Conservation (phyloP, 257 asterid genomes). For the Plantago elongata region DNA sequence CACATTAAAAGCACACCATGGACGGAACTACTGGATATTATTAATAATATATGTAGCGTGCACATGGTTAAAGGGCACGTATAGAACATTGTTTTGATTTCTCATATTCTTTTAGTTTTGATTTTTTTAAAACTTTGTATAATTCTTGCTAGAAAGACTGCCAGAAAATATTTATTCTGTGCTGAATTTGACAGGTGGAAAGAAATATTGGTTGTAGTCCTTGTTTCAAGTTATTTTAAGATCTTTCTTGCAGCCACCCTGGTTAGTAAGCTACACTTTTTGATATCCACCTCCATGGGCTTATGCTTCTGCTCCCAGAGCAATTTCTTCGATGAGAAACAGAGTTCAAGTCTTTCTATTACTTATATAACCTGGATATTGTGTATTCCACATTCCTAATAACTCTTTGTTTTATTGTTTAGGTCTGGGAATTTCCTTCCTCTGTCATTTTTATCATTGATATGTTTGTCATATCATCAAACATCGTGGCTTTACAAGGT, state of each 20-base stretch:
- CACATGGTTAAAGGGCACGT: no score
- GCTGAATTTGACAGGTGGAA: constrained; percentile 47
- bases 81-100: constrained; percentile 1
- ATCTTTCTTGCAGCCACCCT: constrained; percentile 67
- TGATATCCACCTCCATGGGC: constrained; percentile 4
- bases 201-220: constrained; percentile 44
- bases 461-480: constrained; percentile 76
- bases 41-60: no score
- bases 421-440: constrained; percentile 89
- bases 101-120: not conserved
- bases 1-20: no score
- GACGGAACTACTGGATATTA: no score
- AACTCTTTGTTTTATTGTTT: constrained; percentile 18
- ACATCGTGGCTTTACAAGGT: constrained; percentile 77
- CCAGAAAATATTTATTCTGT: constrained; percentile 9
- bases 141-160: constrained; percentile 6
- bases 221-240: constrained; percentile 81
- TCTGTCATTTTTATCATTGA: constrained; percentile 61
- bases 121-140: not conserved
- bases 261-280: constrained; percentile 32
- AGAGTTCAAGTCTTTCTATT: not conserved
- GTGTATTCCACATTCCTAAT: constrained; percentile 8
- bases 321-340: not conserved
- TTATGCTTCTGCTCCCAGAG: not conserved
- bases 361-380: not conserved